Percentiles rank a stretch among this genome's conserved stretches.
Conservation (phyloP, 78 protist genomes). For the Tieghemostelium lacteum region DNA sequence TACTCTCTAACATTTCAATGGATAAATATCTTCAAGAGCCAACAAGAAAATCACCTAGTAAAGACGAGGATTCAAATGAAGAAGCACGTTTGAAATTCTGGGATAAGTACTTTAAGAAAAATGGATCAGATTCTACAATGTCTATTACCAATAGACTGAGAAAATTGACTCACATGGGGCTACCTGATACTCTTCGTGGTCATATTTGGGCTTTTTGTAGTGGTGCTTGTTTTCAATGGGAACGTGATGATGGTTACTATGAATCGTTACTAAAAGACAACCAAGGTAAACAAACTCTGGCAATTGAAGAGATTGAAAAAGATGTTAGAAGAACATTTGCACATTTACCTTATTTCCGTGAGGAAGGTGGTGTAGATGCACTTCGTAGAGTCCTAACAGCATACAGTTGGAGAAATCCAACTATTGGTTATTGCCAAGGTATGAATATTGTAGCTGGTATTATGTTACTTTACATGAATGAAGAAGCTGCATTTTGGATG, state of each 20-base stretch:
- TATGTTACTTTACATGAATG: conserved; percentile 83
- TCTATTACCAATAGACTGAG: conserved; percentile 20
- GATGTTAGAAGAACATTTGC: conserved; percentile 79
- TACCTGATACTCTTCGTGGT: conserved; percentile 56
- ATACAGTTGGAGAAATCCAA: conserved; percentile 79
- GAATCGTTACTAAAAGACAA: conserved; percentile 10
- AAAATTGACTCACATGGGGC: conserved; percentile 21
- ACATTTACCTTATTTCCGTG: conserved; percentile 62
- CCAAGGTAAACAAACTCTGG: neutral
- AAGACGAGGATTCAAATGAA: conserved; percentile 21
- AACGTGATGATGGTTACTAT: conserved; percentile 58
- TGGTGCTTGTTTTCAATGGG: conserved; percentile 73
- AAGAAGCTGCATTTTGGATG: conserved; percentile 91
- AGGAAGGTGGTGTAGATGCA: conserved; percentile 45
- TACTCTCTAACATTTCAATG: neutral
- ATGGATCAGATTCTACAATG: conserved; percentile 67
- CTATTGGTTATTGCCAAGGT: conserved; percentile 88
- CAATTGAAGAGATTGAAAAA: conserved; percentile 80
- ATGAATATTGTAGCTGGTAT: conserved; percentile 90
- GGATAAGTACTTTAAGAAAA: conserved; percentile 49
- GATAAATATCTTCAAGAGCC: conserved; percentile 50
- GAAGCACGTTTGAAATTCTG: conserved; percentile 26
- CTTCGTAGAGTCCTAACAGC: conserved; percentile 63
- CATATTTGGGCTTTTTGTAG: conserved; percentile 64
- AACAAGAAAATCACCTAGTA: neutral